Percentiles rank a stretch among this genome's conserved stretches.
Conservation (phyloP, 106 monocot genomes). For the Apostasia shenzhenica region DNA sequence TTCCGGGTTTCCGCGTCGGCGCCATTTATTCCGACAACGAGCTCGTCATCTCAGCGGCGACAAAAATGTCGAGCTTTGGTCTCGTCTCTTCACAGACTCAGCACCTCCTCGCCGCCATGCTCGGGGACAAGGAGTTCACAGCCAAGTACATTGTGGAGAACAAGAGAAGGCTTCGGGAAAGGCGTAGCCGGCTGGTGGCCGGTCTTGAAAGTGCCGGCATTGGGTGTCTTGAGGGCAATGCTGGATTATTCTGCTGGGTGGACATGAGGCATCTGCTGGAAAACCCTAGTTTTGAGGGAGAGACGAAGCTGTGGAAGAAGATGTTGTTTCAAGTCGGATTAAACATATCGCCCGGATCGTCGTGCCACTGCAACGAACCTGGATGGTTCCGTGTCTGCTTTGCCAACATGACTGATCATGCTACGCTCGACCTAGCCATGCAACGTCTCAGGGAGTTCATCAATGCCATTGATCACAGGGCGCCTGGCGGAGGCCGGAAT, state of each 20-base stretch:
- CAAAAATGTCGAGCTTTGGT: constrained; percentile 97
- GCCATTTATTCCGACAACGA: constrained; percentile 67
- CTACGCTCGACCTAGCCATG: constrained; percentile 53
- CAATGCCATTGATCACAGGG: not conserved
- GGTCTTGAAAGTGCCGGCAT: constrained; percentile 44
- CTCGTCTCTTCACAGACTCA: constrained; percentile 90
- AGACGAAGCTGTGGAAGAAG: constrained; percentile 88
- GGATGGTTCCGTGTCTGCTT: constrained; percentile 95
- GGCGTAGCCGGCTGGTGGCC: constrained; percentile 37
- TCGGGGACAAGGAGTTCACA: constrained; percentile 58
- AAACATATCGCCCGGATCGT: constrained; percentile 80
- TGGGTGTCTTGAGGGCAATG: constrained; percentile 60
- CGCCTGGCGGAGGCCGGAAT: not conserved
- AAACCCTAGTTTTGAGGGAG: constrained; percentile 32
- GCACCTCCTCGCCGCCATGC: constrained; percentile 59
- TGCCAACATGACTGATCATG: constrained; percentile 62
- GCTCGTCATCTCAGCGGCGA: constrained; percentile 48
- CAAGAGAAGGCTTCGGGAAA: constrained; percentile 36
- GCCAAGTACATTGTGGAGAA: constrained; percentile 55
- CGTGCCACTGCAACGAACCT: constrained; percentile 79
- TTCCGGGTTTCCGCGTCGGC: constrained; percentile 85
- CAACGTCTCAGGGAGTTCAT: constrained; percentile 39
- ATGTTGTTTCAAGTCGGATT: constrained; percentile 63
- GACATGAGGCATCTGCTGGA: constrained; percentile 68
- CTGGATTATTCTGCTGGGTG: constrained; percentile 86